Conservation (phyloP, 163 green algal species). For the Prototheca stagnorum region DNA sequence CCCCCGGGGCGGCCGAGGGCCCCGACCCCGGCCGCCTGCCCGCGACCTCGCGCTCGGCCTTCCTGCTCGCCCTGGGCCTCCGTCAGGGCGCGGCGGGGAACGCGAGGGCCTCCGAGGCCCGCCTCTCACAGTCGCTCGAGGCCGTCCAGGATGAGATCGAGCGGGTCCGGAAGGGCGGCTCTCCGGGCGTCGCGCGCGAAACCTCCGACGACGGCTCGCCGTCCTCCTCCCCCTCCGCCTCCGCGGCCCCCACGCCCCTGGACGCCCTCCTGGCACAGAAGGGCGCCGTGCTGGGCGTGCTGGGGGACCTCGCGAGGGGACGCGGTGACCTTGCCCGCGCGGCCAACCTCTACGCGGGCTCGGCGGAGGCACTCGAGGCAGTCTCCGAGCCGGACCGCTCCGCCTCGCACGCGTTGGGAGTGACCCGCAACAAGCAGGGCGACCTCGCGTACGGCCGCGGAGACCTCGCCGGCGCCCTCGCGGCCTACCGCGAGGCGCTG, state of each 20-base stretch:
- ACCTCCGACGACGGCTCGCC: too few relatives aligned
- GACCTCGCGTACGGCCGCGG: constrained; percentile 19
- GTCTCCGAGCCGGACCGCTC: neutral
- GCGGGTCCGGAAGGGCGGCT: too few relatives aligned
- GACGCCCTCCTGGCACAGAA: constrained; percentile 8
- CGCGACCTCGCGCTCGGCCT: too few relatives aligned
- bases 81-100: constrained; percentile 19
- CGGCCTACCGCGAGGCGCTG: constrained; percentile 14
- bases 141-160: constrained; percentile 8
- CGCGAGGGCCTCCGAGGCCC: neutral
- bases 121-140: constrained; percentile 8
- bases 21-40: too few relatives aligned
- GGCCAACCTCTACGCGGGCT: neutral
- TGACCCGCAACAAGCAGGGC: constrained; percentile 26
- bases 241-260: too few relatives aligned
- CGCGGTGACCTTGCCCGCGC: neutral
- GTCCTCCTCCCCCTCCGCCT: too few relatives aligned
- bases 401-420: constrained; percentile 9
- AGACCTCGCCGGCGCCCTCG: constrained; percentile 5
- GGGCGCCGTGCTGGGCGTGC: neutral
- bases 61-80: constrained; percentile 28
- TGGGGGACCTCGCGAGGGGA: neutral
- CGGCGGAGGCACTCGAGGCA: neutral
- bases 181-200: too few relatives aligned
- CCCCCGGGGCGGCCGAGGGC: neutral